Evolutionary conservation across 306 rosid genomes (phyloP).

Genomic region (Cucumis hystrix): DNA sequence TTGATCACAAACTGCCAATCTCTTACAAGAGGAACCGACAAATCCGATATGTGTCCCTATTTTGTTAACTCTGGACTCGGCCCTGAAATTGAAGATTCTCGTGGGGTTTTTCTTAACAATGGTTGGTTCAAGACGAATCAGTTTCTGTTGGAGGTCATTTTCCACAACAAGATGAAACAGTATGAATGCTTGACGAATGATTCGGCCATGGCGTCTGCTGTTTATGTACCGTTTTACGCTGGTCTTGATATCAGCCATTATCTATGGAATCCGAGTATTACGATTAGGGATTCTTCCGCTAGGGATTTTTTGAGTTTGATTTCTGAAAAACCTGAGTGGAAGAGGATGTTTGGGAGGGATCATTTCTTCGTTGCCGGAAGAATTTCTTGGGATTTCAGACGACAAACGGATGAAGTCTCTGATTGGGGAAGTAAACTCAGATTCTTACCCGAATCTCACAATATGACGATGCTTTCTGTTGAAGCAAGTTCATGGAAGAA

Average conservation of each 20-base stretch:
- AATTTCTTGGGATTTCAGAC: conserved; percentile 89
- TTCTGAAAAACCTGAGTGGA: conserved; percentile 40
- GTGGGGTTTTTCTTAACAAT: conserved; percentile 24
- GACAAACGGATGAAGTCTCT: conserved; percentile 35
- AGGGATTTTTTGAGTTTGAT: conserved; percentile 41
- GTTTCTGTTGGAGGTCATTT: conserved; percentile 64
- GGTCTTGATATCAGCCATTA: conserved; percentile 76
- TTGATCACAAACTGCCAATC: conserved; percentile 33
- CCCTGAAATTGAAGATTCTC: conserved; percentile 19
- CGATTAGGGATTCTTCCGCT: conserved; percentile 49
- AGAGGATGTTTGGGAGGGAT: conserved; percentile 67
- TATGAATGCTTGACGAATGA: conserved; percentile 56
- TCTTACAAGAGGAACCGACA: conserved; percentile 65
- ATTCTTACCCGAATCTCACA: conserved; percentile 56
- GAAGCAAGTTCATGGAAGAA: conserved; percentile 86
- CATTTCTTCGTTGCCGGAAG: conserved; percentile 78
- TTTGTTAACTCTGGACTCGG: conserved; percentile 57
- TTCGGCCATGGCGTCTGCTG: conserved; percentile 51
- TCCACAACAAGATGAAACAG: conserved; percentile 54
- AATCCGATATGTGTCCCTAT: conserved; percentile 58
- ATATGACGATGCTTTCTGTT: conserved; percentile 76
- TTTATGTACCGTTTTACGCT: conserved; percentile 76
- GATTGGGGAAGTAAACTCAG: conserved; percentile 82
- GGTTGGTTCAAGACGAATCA: conserved; percentile 73
- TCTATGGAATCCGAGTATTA: conserved; percentile 44